A percentile compares a stretch with the other conserved stretches of the same genome.
phyloP scores from a whole-genome alignment of 106 monocot genomes.

The Acorus calamus region DNA sequence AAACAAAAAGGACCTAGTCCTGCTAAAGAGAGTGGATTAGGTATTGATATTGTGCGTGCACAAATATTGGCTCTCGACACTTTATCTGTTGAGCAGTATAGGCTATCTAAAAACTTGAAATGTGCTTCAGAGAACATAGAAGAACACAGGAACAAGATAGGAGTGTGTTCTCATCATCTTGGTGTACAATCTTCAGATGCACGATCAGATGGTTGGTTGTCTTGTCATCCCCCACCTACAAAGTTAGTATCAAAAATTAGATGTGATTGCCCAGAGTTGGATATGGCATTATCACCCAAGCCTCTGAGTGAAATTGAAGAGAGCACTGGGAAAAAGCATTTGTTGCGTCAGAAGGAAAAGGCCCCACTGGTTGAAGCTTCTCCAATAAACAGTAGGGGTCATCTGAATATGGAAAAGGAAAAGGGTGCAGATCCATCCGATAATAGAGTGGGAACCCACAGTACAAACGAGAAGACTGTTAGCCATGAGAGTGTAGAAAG shows the following conservation, averaged over 20 bases:
- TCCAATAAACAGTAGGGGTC: background rate
- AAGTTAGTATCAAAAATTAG: too few species aligned
- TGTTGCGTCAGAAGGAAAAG: background rate
- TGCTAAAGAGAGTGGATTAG: too few species aligned
- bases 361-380: background rate
- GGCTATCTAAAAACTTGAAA: too few species aligned
- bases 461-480: constrained; percentile 24
- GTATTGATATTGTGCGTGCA: too few species aligned
- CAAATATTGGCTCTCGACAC: too few species aligned
- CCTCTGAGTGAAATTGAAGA: constrained; percentile 1
- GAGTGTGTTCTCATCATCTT: background rate
- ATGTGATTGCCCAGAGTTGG: background rate
- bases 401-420: constrained; percentile 12
- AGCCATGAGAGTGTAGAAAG: constrained; percentile 67
- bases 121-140: too few species aligned
- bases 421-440: constrained; percentile 24
- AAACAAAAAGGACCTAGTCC: too few species aligned
- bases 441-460: constrained; percentile 6
- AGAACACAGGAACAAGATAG: too few species aligned
- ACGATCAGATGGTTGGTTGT: too few species aligned
- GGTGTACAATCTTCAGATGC: background rate
- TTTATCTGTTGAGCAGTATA: too few species aligned
- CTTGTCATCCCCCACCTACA: too few species aligned
- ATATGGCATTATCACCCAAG: background rate
- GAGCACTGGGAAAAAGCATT: background rate